Percentiles rank a stretch among this genome's conserved stretches.
Evolutionary conservation across 495 filamentous ascomycete species (phyloP).

Genomic region (Penicillium nucicola): DNA sequence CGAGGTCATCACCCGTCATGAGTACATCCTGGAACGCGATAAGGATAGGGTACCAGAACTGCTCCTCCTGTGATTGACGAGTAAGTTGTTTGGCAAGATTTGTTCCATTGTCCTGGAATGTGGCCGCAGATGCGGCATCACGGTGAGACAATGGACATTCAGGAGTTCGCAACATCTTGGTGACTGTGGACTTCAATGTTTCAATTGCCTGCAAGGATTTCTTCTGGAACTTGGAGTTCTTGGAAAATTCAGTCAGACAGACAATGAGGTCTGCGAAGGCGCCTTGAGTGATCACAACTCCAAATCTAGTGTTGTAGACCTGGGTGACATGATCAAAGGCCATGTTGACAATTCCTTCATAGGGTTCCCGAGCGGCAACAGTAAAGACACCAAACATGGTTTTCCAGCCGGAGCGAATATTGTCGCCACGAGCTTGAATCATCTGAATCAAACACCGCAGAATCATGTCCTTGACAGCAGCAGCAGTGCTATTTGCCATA

Average conservation of each 20-base stretch:
- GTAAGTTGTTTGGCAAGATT: conserved; percentile 49
- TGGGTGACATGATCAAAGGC: conserved; percentile 96
- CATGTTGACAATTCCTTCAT: conserved; percentile 91
- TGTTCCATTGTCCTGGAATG: conserved; percentile 41
- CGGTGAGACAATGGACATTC: conserved; percentile 85
- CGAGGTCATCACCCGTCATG: conserved; percentile 99
- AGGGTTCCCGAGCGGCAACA: conserved; percentile 86
- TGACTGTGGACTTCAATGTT: conserved; percentile 83
- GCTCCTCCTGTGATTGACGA: conserved; percentile 78
- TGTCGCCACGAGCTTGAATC: conserved; percentile 93
- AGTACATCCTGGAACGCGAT: conserved; percentile 98
- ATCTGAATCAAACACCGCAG: conserved; percentile 97
- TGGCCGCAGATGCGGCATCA: conserved; percentile 30
- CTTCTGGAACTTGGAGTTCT: conserved; percentile 97
- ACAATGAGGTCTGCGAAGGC: conserved; percentile 96
- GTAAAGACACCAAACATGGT: conserved; percentile 99
- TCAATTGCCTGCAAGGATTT: conserved; percentile 97
- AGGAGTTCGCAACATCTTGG: conserved; percentile 90
- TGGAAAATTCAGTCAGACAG: conserved; percentile 95
- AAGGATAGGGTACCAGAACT: conserved; percentile 96
- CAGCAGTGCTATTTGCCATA: conserved; percentile 84
- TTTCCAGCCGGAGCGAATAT: conserved; percentile 96
- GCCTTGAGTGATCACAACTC: conserved; percentile 91
- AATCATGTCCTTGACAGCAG: conserved; percentile 96
- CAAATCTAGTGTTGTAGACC: conserved; percentile 96